Evolutionary conservation across 202 grass and related monocot genomes (phyloP).

Genomic region (Hordeum pubiflorum): DNA sequence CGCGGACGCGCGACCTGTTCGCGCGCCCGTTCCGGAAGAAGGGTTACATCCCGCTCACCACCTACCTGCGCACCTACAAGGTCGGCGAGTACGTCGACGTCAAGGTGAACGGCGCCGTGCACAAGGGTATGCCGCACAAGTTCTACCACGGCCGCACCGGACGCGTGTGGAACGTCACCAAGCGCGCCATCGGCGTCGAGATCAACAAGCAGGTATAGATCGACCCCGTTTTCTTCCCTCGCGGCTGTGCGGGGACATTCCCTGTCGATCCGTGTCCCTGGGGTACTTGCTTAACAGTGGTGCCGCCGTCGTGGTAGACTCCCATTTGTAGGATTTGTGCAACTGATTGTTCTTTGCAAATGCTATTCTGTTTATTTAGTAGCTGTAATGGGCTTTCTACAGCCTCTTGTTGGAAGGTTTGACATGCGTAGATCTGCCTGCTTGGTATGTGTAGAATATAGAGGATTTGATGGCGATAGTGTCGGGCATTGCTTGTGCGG

Average conservation of each 20-base stretch:
- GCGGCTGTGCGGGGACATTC: no score
- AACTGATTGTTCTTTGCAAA: background rate
- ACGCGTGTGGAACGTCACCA: slow-evolving; percentile 85
- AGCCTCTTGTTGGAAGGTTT: background rate
- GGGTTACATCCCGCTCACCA: slow-evolving; percentile 81
- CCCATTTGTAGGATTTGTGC: background rate
- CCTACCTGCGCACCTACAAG: slow-evolving; percentile 88
- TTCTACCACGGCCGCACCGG: slow-evolving; percentile 93
- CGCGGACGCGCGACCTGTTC: slow-evolving; percentile 76
- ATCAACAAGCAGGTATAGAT: slow-evolving; percentile 74
- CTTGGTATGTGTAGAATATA: background rate
- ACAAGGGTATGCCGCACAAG: slow-evolving; percentile 94
- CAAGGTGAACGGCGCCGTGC: slow-evolving; percentile 83
- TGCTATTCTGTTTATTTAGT: background rate
- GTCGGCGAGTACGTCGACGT: slow-evolving; percentile 72
- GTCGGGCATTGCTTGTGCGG: background rate
- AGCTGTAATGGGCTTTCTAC: background rate
- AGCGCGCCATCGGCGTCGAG: slow-evolving; percentile 89
- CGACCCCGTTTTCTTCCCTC: background rate
- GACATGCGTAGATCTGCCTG: background rate
- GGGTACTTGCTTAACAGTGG: background rate
- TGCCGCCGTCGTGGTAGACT: background rate
- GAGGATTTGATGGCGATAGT: background rate
- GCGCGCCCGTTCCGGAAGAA: slow-evolving; percentile 74
- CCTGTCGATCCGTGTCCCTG: background rate